phyloP scores from a whole-genome alignment of 1,139 yeast species.

The Saccharomyces hybrid region DNA sequence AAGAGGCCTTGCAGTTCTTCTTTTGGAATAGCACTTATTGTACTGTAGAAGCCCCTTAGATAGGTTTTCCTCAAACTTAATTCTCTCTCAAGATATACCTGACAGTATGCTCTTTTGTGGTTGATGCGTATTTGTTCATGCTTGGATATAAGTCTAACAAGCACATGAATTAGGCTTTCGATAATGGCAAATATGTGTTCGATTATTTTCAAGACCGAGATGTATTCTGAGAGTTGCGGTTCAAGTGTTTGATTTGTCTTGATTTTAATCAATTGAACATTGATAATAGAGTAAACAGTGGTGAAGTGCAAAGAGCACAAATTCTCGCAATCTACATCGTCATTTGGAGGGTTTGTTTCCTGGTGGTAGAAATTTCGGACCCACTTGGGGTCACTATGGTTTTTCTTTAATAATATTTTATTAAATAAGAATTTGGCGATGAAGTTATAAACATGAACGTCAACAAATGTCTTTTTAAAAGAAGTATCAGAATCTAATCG shows the following conservation, averaged over 20 bases:
- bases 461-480: constrained; percentile 6
- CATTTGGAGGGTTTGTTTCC: neutral
- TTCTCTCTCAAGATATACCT: neutral
- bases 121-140: neutral
- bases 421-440: constrained; percentile 8
- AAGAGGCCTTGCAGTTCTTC: neutral
- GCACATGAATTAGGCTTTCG: constrained; percentile 8
- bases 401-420: constrained; percentile 1
- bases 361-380: constrained; percentile 1
- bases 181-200: constrained; percentile 8
- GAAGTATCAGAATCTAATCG: constrained; percentile 5
- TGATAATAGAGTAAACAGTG: neutral
- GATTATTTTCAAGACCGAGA: neutral
- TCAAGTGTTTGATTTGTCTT: neutral
- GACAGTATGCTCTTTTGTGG: neutral
- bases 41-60: neutral
- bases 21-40: neutral
- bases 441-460: constrained; percentile 9
- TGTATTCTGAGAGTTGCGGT: neutral
- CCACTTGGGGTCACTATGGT: constrained; percentile 1
- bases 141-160: constrained; percentile 1
- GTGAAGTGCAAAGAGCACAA: neutral
- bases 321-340: neutral
- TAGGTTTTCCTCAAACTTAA: neutral
- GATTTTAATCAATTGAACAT: neutral